Base-by-base conservation (phyloP, 805 yeast species). In the Debaryomyces tyrocola region DNA sequence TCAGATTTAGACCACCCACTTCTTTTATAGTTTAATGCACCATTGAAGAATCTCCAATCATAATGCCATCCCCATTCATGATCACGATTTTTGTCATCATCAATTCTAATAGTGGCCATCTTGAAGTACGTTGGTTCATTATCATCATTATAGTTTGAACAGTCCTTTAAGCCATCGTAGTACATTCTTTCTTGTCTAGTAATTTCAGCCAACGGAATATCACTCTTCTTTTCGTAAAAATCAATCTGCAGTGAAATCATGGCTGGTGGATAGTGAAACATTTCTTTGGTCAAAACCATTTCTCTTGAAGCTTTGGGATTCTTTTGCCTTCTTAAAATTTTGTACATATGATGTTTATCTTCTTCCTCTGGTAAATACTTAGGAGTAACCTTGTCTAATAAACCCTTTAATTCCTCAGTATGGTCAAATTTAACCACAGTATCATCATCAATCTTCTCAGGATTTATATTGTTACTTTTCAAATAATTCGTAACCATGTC, bases 1-100 rank as follows among this genome's bases (percentile, higher is more conserved):
- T 64, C 70, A 10, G 52, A 57, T 31, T 50, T 54, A n/a, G 55
- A 55, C 67, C 66, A 63, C 3, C 69, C 68, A 0, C 41, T 44
- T 41, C 57, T 59, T 36, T 78, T 56, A 44, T 70, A 71, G 46
- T 78, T 80, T 49, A 82, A 66, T 1, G 78, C 71, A 12, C 83
- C 85, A 50, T 74, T 75, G 66, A 80, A 83, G 50, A 83, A 83
- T 45, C 85, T 62, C 71, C 75, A 76, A 57, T 83, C 87, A 52
- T 80, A 79, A 58, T 83, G 87, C 59, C 75, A 73, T 15, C 83
- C 82, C 52, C 54, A 49, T 41, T 73, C 73, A 47, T 69, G 72
- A 27, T 62, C 64, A 18, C 66, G 47, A 49, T 63, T 67, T 38
- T 63, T 66, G 27, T 62, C 66, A 28, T 67, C 67, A 20, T 58